Percentiles rank a stretch among this genome's conserved stretches.
Evolutionary conservation across 2,329 filamentous ascomycete species (phyloP).

Genomic region (Tolypocladium guangdongense): DNA sequence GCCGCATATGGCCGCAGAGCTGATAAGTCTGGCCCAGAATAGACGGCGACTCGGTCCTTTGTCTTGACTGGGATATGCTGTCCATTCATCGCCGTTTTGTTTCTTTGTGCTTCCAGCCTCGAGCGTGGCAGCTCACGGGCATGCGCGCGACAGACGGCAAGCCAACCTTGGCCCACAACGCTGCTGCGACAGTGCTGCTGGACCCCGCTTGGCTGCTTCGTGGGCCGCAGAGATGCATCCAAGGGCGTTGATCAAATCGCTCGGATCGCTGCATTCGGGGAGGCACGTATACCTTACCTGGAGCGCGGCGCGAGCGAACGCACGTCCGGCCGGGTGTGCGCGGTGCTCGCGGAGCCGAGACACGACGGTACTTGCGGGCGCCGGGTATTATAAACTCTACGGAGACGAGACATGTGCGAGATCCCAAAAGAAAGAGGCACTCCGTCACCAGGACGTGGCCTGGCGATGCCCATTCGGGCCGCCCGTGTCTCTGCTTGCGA

Average conservation of each 20-base stretch:
- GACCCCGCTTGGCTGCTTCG: background rate
- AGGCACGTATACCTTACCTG: background rate
- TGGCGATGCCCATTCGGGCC: background rate
- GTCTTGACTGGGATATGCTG: background rate
- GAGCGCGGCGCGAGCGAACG: background rate
- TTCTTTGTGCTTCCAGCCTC: background rate
- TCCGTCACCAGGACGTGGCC: background rate
- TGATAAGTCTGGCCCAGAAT: background rate
- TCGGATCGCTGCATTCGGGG: background rate
- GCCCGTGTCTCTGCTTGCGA: background rate
- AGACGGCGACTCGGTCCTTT: background rate
- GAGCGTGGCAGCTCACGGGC: too few species aligned
- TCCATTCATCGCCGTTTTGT: background rate
- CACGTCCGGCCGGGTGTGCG: background rate
- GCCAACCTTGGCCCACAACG: background rate
- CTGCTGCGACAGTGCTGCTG: background rate
- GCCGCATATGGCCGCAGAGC: background rate
- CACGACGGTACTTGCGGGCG: background rate
- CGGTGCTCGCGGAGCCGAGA: background rate
- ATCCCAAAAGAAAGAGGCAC: background rate
- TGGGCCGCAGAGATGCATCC: background rate
- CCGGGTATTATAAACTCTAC: background rate
- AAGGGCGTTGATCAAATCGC: background rate
- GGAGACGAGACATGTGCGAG: background rate
- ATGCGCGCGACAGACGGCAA: too few species aligned